These are phyloP conservation scores for Parsonsia alboflavescens DNA, from an alignment of 257 asterid species.

Conservation along the genomic window DNA sequence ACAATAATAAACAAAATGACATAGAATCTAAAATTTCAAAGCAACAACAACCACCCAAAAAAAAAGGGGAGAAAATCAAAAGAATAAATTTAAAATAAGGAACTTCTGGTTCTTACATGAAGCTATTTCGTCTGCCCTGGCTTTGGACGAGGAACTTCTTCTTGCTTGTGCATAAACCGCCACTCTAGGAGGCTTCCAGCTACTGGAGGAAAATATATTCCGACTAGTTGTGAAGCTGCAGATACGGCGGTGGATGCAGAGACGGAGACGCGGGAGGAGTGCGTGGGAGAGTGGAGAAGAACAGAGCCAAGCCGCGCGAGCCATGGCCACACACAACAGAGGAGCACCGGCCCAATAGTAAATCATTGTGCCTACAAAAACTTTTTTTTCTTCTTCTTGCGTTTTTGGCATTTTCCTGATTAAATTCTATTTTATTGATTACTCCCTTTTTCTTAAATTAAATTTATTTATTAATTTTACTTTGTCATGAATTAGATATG, in stretches of 20 bases:
- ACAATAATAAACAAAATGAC: background rate
- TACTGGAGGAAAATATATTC: slow-evolving; percentile 14
- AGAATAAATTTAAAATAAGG: too few relatives aligned
- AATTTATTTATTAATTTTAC: too few relatives aligned
- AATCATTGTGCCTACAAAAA: too few relatives aligned
- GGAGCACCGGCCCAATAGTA: background rate
- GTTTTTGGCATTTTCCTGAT: too few relatives aligned
- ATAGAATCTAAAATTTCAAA: background rate
- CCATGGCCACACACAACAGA: slow-evolving; percentile 35
- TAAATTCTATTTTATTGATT: too few relatives aligned
- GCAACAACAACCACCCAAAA: background rate
- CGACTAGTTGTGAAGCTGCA: slow-evolving; percentile 13
- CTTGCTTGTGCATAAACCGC: slow-evolving; percentile 54
- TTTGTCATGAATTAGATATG: too few relatives aligned
- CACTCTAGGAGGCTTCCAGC: slow-evolving; percentile 14
- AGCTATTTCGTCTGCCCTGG: slow-evolving; percentile 41
- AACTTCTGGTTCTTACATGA: slow-evolving; percentile 39
- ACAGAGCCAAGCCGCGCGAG: slow-evolving; percentile 31
- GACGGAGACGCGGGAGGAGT: slow-evolving; percentile 30
- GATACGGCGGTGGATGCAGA: slow-evolving; percentile 12
- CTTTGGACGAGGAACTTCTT: slow-evolving; percentile 40
- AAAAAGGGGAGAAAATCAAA: background rate
- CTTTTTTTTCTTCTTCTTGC: too few relatives aligned
- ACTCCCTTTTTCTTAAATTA: too few relatives aligned
- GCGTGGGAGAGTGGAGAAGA: slow-evolving; percentile 28